A percentile compares a stretch with the other conserved stretches of the same genome.
Evolutionary conservation across 805 yeast species (phyloP).

Genomic region (Candida quercuum): DNA sequence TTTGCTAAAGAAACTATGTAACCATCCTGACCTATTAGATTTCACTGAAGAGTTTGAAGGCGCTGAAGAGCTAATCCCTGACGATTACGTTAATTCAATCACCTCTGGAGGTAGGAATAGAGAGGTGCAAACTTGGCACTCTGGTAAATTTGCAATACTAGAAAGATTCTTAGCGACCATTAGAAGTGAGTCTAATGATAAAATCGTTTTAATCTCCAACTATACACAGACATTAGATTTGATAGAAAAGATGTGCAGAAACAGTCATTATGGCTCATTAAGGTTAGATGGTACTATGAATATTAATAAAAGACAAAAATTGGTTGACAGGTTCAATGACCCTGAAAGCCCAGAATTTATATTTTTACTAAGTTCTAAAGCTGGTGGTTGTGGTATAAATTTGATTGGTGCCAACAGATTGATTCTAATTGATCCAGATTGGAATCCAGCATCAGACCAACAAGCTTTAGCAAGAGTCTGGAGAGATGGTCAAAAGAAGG

Average conservation of each 20-base stretch:
- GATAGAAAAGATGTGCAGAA: conserved; percentile 80
- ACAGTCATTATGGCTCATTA: conserved; percentile 65
- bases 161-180: conserved; percentile 81
- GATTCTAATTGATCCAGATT: conserved; percentile 84
- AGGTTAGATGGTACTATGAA: conserved; percentile 91
- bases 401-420: conserved; percentile 93
- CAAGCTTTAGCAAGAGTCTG: conserved; percentile 97
- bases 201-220: conserved; percentile 90
- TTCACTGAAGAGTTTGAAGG: conserved; percentile 79
- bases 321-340: conserved; percentile 87
- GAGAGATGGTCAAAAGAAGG: conserved; percentile 98
- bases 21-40: conserved; percentile 83
- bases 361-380: conserved; percentile 86
- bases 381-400: conserved; percentile 98
- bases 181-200: conserved; percentile 79
- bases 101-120: conserved; percentile 51
- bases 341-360: conserved; percentile 86
- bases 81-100: conserved; percentile 51
- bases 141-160: conserved; percentile 82
- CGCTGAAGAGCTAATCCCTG: conserved; percentile 59
- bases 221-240: conserved; percentile 92
- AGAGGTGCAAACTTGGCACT: conserved; percentile 72
- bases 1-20: conserved; percentile 81
- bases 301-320: conserved; percentile 85
- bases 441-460: conserved; percentile 99